These are phyloP conservation scores for Huntiella bhutanensis DNA, from an alignment of 2,329 filamentous ascomycete genomes.

Conservation along the genomic window DNA sequence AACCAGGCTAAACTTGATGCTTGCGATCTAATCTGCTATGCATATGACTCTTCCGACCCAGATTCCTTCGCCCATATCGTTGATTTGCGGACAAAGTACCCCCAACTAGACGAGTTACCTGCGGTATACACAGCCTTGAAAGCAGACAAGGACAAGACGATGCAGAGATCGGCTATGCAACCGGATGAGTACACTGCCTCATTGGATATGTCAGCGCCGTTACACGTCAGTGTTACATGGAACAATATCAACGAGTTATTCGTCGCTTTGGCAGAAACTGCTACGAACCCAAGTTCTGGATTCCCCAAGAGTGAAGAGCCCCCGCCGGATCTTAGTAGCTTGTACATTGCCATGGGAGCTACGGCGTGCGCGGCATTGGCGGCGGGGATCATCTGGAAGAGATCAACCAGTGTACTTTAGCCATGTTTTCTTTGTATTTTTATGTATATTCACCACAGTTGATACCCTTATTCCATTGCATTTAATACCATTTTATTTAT, in stretches of 20 bases:
- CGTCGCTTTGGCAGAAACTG: slow-evolving; percentile 75
- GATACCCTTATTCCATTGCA: background rate
- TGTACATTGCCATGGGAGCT: slow-evolving; percentile 72
- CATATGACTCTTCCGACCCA: slow-evolving; percentile 91
- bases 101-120: slow-evolving; percentile 73
- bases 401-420: slow-evolving; percentile 26
- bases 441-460: background rate
- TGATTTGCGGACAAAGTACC: slow-evolving; percentile 56
- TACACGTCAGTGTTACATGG: slow-evolving; percentile 94
- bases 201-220: slow-evolving; percentile 72
- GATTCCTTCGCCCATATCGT: slow-evolving; percentile 91
- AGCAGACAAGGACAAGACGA: slow-evolving; percentile 88
- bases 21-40: slow-evolving; percentile 86
- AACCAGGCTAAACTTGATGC: slow-evolving; percentile 79
- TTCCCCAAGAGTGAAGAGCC: slow-evolving; percentile 86
- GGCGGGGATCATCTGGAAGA: slow-evolving; percentile 45
- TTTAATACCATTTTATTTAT: slow-evolving; percentile 8
- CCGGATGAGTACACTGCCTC: slow-evolving; percentile 78
- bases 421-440: background rate
- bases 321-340: slow-evolving; percentile 58
- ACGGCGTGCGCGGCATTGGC: slow-evolving; percentile 43
- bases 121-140: slow-evolving; percentile 87
- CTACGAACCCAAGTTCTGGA: slow-evolving; percentile 70
- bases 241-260: slow-evolving; percentile 86
- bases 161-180: slow-evolving; percentile 78